These are phyloP conservation scores for Saccharomyces hybrid DNA, from an alignment of 1,139 yeast species.

Conservation along the genomic window DNA sequence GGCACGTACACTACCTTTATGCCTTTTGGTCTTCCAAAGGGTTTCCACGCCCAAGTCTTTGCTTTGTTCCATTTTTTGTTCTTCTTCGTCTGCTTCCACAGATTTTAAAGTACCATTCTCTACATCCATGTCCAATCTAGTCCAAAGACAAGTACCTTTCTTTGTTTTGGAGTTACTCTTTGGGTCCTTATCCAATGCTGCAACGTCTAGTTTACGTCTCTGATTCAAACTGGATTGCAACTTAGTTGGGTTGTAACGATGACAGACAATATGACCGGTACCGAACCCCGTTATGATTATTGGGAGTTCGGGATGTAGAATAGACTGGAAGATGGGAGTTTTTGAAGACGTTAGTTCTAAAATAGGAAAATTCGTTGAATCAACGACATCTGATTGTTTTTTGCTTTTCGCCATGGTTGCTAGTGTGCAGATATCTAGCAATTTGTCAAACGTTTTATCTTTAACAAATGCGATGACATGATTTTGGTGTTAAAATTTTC, in stretches of 20 bases:
- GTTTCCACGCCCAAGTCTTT: constrained; percentile 28
- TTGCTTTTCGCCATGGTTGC: background rate
- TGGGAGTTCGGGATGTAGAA: constrained; percentile 70
- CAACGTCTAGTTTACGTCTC: constrained; percentile 17
- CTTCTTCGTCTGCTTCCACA: background rate
- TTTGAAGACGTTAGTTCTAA: background rate
- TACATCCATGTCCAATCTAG: constrained; percentile 31
- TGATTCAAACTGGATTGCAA: constrained; percentile 30
- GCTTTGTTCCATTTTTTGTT: background rate
- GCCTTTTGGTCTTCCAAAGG: constrained; percentile 81
- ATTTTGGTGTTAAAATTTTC: background rate
- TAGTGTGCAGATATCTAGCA: background rate
- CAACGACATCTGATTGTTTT: background rate
- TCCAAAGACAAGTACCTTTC: constrained; percentile 39
- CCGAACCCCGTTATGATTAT: constrained; percentile 65
- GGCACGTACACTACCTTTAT: constrained; percentile 80
- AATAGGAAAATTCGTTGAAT: background rate
- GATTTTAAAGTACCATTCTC: constrained; percentile 33
- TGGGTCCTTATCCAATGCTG: constrained; percentile 30
- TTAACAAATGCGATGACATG: background rate
- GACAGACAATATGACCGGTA: constrained; percentile 63
- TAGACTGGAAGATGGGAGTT: constrained; percentile 44
- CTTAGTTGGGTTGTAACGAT: constrained; percentile 43
- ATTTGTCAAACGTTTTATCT: background rate
- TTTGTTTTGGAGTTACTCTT: constrained; percentile 32